Conservation (phyloP, 169 alveolate species). For the Plasmodium sp. region DNA sequence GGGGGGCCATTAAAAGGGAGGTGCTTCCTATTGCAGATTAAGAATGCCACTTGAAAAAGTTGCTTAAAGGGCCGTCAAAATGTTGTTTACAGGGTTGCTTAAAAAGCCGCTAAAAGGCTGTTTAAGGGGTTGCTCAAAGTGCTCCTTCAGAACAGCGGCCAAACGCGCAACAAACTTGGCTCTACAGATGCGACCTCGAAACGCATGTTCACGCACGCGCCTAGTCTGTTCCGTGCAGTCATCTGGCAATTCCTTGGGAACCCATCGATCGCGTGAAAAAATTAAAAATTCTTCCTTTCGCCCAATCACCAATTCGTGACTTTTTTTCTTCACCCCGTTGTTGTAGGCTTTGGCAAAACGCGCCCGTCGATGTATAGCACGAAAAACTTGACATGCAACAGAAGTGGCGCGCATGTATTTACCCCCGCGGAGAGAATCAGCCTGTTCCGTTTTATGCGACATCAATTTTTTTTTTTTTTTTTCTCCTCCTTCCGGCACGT, state of each 20-base stretch:
- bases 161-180: not conserved
- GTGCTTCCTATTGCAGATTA: not conserved
- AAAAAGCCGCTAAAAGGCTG: not conserved
- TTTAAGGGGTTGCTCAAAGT: not conserved
- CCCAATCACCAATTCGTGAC: not conserved
- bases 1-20: not conserved
- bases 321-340: not conserved
- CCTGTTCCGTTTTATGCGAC: conserved; percentile 61
- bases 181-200: not conserved
- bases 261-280: not conserved
- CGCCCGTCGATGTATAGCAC: not conserved
- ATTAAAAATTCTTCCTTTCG: not conserved
- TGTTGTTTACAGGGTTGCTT: not conserved
- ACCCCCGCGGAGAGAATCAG: not conserved
- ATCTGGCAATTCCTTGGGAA: not conserved
- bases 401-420: not conserved
- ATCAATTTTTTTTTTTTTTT: conserved; percentile 40
- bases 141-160: not conserved
- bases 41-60: not conserved
- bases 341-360: not conserved
- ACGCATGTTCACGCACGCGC: not conserved
- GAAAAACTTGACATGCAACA: not conserved
- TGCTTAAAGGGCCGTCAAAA: not conserved
- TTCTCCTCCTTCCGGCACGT: not conserved
- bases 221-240: not conserved